phyloP scores from a whole-genome alignment of 352 stramenopile species.

The Pythium brachiatum region DNA sequence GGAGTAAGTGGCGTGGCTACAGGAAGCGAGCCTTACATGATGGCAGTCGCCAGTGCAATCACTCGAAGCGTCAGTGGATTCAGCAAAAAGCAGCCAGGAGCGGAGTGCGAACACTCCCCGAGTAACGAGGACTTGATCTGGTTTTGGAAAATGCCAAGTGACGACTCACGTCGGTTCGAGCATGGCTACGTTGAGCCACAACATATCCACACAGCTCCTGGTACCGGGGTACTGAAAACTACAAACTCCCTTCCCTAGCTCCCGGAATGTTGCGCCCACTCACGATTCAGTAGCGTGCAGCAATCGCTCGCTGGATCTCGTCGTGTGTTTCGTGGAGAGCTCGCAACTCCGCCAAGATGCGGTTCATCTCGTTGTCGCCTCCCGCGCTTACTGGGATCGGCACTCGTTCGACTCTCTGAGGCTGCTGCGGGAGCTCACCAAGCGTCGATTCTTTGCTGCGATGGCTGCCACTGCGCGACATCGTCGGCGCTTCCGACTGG shows the following conservation, averaged over 20 bases:
- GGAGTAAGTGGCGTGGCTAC: neutral
- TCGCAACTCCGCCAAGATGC: constrained; percentile 45
- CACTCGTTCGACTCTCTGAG: neutral
- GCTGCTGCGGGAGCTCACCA: neutral
- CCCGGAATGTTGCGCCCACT: neutral
- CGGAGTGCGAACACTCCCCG: neutral
- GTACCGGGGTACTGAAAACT: too few species aligned
- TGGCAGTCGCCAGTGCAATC: neutral
- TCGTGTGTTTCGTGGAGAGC: constrained; percentile 37
- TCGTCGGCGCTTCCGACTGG: too few species aligned
- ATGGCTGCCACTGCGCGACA: neutral
- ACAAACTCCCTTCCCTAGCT: too few species aligned
- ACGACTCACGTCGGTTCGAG: neutral
- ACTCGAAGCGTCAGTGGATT: neutral
- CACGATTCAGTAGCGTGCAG: neutral
- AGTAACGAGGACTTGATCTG: neutral
- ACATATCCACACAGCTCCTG: too few species aligned
- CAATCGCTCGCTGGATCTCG: constrained; percentile 26
- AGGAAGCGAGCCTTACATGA: neutral
- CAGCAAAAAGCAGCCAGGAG: neutral
- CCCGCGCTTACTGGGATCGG: neutral
- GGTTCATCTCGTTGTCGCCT: constrained; percentile 15
- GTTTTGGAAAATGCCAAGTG: neutral
- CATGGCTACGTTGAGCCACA: neutral
- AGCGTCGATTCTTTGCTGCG: neutral